Conservation (phyloP, 2,329 filamentous ascomycete species). For the Polytolypa hystricis region DNA sequence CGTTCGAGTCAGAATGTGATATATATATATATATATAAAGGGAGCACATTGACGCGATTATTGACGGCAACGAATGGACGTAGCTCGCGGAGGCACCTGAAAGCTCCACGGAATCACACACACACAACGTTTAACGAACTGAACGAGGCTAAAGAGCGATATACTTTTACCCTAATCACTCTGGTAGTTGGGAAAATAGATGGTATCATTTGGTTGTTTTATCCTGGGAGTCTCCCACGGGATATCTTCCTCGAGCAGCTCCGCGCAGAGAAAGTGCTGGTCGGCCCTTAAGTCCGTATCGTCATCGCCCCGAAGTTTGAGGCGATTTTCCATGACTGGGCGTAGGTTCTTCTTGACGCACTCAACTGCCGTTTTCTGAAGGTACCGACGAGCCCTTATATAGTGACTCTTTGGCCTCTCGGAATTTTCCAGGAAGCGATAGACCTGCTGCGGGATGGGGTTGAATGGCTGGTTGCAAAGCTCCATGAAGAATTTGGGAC, state of each 20-base stretch:
- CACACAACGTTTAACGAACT: too few species aligned
- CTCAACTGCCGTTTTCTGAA: not conserved
- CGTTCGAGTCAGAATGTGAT: too few species aligned
- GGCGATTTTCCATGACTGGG: not conserved
- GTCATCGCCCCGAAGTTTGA: not conserved
- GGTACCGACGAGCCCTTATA: not conserved
- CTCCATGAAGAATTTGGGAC: not conserved
- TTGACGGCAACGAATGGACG: too few species aligned
- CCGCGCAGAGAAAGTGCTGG: not conserved
- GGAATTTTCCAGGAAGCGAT: not conserved
- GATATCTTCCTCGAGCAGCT: not conserved
- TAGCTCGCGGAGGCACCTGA: too few species aligned
- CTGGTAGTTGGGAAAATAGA: too few species aligned
- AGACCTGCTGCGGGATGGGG: not conserved
- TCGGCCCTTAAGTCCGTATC: not conserved
- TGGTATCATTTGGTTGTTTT: too few species aligned
- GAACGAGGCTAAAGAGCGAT: too few species aligned
- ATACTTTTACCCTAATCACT: too few species aligned
- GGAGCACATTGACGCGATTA: too few species aligned
- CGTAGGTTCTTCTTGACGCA: not conserved
- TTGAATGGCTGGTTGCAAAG: not conserved
- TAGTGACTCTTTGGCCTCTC: not conserved
- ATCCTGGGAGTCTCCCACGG: constrained; percentile 1
- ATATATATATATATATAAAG: too few species aligned
- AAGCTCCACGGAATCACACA: too few species aligned